Conservation (phyloP, 805 yeast species). For the Wickerhamomyces bisporus region DNA sequence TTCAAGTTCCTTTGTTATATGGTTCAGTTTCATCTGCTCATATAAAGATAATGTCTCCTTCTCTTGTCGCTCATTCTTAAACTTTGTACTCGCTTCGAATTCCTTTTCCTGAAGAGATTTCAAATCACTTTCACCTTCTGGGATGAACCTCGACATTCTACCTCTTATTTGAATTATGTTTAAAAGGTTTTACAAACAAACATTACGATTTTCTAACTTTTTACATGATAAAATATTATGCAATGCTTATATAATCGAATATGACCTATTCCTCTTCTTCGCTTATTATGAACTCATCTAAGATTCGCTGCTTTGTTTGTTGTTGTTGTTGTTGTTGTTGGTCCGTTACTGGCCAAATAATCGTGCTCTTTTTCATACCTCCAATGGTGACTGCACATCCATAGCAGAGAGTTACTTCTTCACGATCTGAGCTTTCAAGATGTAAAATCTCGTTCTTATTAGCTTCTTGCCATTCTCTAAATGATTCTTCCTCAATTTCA, state of each 20-base stretch:
- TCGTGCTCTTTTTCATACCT: conserved; percentile 29
- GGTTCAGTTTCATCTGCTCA: conserved; percentile 25
- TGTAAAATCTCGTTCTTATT: conserved; percentile 17
- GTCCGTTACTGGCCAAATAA: conserved; percentile 35
- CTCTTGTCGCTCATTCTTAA: conserved; percentile 17
- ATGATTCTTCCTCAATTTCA: conserved; percentile 36
- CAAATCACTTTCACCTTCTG: conserved; percentile 24
- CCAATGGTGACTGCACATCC: conserved; percentile 69
- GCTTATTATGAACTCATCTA: conserved; percentile 44
- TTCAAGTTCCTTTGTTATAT: conserved; percentile 19
- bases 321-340: conserved; percentile 28
- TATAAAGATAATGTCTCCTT: conserved; percentile 19
- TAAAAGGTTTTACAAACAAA: too few relatives aligned
- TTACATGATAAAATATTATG: neutral
- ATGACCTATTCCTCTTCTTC: conserved; percentile 28
- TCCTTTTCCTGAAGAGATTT: conserved; percentile 15
- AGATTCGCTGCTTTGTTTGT: conserved; percentile 29
- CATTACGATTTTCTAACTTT: too few relatives aligned
- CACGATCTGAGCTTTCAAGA: conserved; percentile 7
- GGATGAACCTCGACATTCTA: conserved; percentile 23
- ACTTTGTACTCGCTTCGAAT: conserved; percentile 11
- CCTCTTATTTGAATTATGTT: too few relatives aligned
- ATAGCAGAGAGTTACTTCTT: conserved; percentile 51
- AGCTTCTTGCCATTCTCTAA: conserved; percentile 28
- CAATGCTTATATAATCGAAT: neutral